Evolutionary conservation across 129 eudicot species (phyloP).

Genomic region (Centella asiatica): DNA sequence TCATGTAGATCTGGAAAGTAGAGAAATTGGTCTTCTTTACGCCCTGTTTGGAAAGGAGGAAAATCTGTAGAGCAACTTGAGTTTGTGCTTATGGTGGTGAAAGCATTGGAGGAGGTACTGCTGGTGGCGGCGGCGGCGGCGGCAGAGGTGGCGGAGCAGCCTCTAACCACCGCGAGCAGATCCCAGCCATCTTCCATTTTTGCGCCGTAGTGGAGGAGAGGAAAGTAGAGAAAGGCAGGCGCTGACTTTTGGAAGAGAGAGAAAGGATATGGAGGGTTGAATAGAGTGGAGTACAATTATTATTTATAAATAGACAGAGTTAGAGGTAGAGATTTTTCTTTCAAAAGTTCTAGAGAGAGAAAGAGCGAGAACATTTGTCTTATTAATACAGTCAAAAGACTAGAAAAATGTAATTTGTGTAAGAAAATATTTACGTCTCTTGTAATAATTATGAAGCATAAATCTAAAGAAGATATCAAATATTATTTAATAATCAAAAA

Average conservation of each 20-base stretch:
- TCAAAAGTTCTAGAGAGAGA: conserved; percentile 8
- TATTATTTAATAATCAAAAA: no score
- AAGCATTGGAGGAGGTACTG: no score
- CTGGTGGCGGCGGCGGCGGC: not conserved
- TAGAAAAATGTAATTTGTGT: no score
- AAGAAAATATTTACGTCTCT: no score
- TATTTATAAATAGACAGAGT: conserved; percentile 29
- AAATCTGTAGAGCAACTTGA: no score
- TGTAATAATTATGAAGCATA: no score
- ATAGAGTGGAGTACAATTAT: conserved; percentile 29
- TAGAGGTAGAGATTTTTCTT: no score
- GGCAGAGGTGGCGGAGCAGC: conserved; percentile 30
- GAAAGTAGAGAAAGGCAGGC: conserved; percentile 59
- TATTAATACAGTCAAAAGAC: no score
- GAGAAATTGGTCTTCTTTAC: conserved; percentile 12
- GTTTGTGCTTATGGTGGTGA: no score
- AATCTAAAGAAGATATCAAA: no score
- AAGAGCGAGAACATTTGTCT: not conserved
- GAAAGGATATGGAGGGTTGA: conserved; percentile 18
- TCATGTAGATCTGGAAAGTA: conserved; percentile 53
- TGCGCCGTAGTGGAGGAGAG: no score
- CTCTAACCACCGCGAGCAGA: conserved; percentile 92
- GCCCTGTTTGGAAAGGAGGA: no score
- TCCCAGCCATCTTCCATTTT: conserved; percentile 74
- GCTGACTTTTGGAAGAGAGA: conserved; percentile 91